Evolutionary conservation across 2,329 filamentous ascomycete genomes (phyloP).

Genomic region (Trichoderma arundinaceum): DNA sequence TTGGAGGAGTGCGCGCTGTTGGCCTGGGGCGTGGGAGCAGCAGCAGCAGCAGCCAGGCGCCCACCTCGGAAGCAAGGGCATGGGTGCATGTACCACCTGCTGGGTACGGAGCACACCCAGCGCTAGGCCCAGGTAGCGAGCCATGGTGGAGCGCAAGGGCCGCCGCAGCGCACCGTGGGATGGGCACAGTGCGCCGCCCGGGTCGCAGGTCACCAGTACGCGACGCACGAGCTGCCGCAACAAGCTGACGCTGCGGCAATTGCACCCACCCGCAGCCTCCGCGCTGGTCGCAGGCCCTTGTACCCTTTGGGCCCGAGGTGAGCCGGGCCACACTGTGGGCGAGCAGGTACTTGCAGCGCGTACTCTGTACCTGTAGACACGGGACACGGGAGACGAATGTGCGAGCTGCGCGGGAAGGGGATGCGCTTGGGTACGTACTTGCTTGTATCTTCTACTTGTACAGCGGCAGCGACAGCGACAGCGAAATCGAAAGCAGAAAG

Average conservation of each 20-base stretch:
- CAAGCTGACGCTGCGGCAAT: not conserved
- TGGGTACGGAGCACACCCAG: not conserved
- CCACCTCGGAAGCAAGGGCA: conserved; percentile 3
- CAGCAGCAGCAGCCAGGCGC: not conserved
- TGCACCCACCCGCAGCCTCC: not conserved
- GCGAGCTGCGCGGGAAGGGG: not conserved
- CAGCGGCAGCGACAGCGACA: too few relatives aligned
- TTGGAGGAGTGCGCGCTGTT: conserved; percentile 8
- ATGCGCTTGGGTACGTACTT: not conserved
- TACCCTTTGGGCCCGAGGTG: conserved; percentile 12
- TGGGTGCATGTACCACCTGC: not conserved
- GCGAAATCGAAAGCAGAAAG: too few relatives aligned
- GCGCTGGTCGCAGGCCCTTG: not conserved
- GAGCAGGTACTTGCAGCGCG: not conserved
- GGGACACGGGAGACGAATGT: too few relatives aligned
- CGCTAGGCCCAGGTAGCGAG: not conserved
- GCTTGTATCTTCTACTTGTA: not conserved
- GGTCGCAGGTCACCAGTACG: not conserved
- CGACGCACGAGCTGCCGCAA: not conserved
- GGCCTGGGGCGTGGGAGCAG: not conserved
- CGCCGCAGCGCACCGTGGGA: conserved; percentile 6
- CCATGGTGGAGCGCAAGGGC: conserved; percentile 16
- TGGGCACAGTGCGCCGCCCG: not conserved
- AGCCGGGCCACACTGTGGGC: conserved; percentile 9
- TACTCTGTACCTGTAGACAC: not conserved